These are phyloP conservation scores for Lasiodiplodia sp. DNA, from an alignment of 2,329 filamentous ascomycete species.

Conservation along the genomic window DNA sequence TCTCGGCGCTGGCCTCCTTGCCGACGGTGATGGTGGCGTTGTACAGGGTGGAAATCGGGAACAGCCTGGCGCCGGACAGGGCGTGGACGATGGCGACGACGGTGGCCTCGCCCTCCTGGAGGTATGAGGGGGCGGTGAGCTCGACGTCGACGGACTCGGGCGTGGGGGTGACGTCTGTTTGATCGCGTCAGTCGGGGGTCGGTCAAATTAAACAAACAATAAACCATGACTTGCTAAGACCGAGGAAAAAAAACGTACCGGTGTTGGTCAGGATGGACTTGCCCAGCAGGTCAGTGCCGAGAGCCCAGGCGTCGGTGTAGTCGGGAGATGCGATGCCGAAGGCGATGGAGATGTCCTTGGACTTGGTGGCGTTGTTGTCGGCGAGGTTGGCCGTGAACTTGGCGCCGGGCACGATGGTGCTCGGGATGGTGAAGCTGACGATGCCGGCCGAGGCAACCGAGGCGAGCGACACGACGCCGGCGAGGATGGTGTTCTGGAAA, in stretches of 20 bases:
- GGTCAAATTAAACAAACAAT: too few relatives aligned
- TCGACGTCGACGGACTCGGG: constrained; percentile 11
- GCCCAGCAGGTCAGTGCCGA: constrained; percentile 12
- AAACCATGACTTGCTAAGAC: too few relatives aligned
- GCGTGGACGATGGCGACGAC: constrained; percentile 11
- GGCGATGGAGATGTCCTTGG: constrained; percentile 6
- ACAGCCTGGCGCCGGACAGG: constrained; percentile 6
- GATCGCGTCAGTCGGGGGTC: not conserved
- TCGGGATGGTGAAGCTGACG: constrained; percentile 18
- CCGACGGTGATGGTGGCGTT: constrained; percentile 16
- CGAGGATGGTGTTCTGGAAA: constrained; percentile 15
- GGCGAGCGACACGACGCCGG: constrained; percentile 19
- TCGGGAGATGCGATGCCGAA: not conserved
- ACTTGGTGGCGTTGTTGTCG: constrained; percentile 23
- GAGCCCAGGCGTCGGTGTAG: not conserved
- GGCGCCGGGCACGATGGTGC: constrained; percentile 5
- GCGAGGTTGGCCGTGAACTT: constrained; percentile 17
- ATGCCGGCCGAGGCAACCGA: constrained; percentile 20
- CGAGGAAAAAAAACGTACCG: not conserved
- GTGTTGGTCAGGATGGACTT: constrained; percentile 21
- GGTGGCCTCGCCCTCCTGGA: constrained; percentile 7
- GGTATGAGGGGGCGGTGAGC: not conserved
- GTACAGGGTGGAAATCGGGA: constrained; percentile 1
- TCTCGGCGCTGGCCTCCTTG: constrained; percentile 11
- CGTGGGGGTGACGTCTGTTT: constrained; percentile 3